Percentiles rank a stretch among this genome's conserved stretches.
Evolutionary conservation across 2,329 filamentous ascomycete genomes (phyloP).

Genomic region (Sclerotiophoma versabilis): DNA sequence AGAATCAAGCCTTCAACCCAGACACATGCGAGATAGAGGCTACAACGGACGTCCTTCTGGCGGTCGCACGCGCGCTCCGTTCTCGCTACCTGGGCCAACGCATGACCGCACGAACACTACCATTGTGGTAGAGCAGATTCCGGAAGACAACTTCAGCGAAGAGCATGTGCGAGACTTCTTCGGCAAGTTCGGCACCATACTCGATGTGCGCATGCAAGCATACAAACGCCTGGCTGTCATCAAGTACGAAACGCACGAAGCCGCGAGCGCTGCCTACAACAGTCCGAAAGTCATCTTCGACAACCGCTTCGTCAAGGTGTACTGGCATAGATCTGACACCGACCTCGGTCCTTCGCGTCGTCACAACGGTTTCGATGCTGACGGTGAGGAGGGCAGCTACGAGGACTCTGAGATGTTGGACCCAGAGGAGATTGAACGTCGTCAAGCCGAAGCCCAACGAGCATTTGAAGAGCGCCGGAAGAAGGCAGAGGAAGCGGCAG

Average conservation of each 20-base stretch:
- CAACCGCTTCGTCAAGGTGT: conserved; percentile 85
- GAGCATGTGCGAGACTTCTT: conserved; percentile 73
- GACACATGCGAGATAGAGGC: neutral
- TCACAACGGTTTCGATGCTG: conserved; percentile 12
- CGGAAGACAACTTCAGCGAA: conserved; percentile 72
- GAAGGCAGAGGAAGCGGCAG: conserved; percentile 69
- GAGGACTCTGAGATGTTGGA: conserved; percentile 64
- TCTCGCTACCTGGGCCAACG: conserved; percentile 70
- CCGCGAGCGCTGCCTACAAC: conserved; percentile 73
- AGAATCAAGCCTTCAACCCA: conserved; percentile 10
- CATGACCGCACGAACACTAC: conserved; percentile 69
- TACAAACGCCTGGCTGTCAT: conserved; percentile 73
- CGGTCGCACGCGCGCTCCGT: conserved; percentile 55
- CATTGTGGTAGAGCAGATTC: conserved; percentile 80
- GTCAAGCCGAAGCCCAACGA: conserved; percentile 76
- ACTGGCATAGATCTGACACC: conserved; percentile 68
- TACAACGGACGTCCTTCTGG: conserved; percentile 21
- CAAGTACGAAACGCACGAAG: conserved; percentile 70
- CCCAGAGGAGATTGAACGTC: conserved; percentile 70
- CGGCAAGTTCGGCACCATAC: conserved; percentile 71
- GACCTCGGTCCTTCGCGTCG: neutral
- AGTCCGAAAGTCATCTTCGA: conserved; percentile 84
- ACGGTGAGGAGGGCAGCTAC: conserved; percentile 27
- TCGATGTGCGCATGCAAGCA: conserved; percentile 69
- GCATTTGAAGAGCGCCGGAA: conserved; percentile 69